Percentiles rank a stretch among this genome's conserved stretches.
Evolutionary conservation across 106 monocot genomes (phyloP).

Genomic region (Acanthochlamys bracteata): DNA sequence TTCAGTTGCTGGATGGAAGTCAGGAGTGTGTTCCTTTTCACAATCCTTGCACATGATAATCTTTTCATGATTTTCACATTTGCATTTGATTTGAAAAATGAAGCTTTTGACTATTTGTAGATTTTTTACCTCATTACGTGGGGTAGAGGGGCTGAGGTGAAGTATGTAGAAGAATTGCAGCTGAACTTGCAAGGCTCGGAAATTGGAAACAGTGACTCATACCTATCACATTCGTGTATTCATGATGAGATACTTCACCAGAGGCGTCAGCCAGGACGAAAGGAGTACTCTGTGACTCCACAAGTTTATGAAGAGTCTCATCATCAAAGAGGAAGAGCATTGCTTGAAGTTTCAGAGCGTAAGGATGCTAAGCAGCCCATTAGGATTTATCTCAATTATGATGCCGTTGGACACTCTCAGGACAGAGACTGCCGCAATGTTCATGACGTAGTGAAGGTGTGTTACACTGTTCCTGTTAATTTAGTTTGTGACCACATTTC

Average conservation of each 20-base stretch:
- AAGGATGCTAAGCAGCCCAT: constrained; percentile 66
- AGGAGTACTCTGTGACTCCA: constrained; percentile 83
- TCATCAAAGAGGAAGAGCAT: constrained; percentile 43
- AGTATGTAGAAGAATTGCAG: constrained; percentile 12
- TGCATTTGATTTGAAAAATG: background rate
- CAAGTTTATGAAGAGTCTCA: constrained; percentile 56
- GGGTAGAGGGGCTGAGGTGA: constrained; percentile 17
- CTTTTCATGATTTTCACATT: no score
- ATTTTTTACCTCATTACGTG: constrained; percentile 33
- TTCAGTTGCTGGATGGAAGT: no score
- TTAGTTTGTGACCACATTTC: background rate
- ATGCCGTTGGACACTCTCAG: constrained; percentile 84
- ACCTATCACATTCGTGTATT: constrained; percentile 91
- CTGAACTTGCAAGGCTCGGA: constrained; percentile 24
- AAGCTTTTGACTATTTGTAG: constrained; percentile 11
- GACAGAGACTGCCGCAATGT: constrained; percentile 80
- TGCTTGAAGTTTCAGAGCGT: constrained; percentile 39
- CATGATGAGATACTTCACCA: constrained; percentile 91
- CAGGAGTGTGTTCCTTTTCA: no score
- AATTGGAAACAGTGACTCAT: constrained; percentile 13
- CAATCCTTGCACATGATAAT: no score
- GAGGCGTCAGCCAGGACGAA: constrained; percentile 65
- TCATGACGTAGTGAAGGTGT: constrained; percentile 87
- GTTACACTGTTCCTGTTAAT: background rate
- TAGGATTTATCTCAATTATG: constrained; percentile 92